phyloP scores from a whole-genome alignment of 106 monocot genomes.

The Cymbidium sinense region DNA sequence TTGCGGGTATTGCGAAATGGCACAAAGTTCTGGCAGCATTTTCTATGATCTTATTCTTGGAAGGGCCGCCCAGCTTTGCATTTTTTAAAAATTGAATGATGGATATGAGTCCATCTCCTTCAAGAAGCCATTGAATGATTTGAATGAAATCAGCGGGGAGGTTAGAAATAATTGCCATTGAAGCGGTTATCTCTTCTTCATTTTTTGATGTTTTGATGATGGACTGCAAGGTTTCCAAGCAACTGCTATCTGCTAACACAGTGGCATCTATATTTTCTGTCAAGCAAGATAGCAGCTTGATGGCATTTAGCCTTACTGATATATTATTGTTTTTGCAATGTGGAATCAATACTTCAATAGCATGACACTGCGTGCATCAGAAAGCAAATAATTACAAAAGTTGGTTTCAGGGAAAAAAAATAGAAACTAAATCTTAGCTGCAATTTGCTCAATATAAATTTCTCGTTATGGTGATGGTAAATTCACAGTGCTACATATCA shows the following conservation, averaged over 20 bases:
- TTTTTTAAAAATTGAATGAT: neutral
- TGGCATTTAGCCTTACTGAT: constrained; percentile 19
- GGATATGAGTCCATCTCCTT: neutral
- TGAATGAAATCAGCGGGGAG: constrained; percentile 10
- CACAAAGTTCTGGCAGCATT: neutral
- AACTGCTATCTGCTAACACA: constrained; percentile 7
- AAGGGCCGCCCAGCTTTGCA: neutral
- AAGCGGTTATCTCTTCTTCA: constrained; percentile 26
- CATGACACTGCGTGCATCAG: constrained; percentile 19
- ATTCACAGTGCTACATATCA: too few relatives aligned
- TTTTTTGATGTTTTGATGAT: constrained; percentile 18
- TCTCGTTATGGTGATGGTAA: too few relatives aligned
- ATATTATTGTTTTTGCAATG: constrained; percentile 15
- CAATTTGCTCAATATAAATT: too few relatives aligned
- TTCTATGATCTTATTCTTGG: neutral
- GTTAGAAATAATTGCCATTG: constrained; percentile 21
- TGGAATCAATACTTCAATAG: constrained; percentile 24
- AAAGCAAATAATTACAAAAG: neutral
- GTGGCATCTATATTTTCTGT: constrained; percentile 13
- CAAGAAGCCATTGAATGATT: neutral
- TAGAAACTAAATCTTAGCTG: neutral
- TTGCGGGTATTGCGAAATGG: neutral
- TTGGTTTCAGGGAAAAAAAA: neutral
- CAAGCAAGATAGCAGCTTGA: constrained; percentile 27
- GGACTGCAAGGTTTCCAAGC: constrained; percentile 15